Percentiles rank a stretch among this genome's conserved stretches.
Conservation (phyloP, 108 stramenopile genomes). For the Nannochloropsis gaditana region DNA sequence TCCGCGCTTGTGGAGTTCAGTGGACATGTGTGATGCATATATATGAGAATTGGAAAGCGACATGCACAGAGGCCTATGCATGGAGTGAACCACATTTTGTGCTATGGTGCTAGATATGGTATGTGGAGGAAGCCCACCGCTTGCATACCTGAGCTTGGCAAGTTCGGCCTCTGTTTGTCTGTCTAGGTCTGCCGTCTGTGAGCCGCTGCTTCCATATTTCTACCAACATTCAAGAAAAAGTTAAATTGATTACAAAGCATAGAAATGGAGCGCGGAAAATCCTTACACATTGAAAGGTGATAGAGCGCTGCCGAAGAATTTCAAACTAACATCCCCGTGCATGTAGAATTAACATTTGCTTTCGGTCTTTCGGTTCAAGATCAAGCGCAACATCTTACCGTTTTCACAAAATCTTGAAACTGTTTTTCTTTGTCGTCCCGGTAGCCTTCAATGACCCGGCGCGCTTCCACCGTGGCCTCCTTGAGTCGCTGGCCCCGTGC, state of each 20-base stretch:
- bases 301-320: not conserved
- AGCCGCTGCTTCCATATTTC: slow-evolving; percentile 8
- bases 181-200: slow-evolving; percentile 10
- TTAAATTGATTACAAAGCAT: too few species aligned
- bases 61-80: too few species aligned
- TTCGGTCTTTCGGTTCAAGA: too few species aligned
- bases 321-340: not conserved
- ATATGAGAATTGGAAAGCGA: too few species aligned
- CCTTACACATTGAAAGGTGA: not conserved
- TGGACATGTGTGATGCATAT: too few species aligned
- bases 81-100: not conserved
- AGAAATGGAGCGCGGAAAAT: too few species aligned
- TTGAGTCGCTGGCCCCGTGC: not conserved
- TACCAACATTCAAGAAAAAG: not conserved
- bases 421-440: not conserved
- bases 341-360: too few species aligned
- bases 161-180: slow-evolving; percentile 1
- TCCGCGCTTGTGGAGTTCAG: not conserved
- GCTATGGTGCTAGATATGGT: not conserved
- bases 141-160: not conserved
- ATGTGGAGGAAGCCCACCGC: too few species aligned
- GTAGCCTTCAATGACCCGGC: not conserved
- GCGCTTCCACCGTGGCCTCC: slow-evolving; percentile 16
- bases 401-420: slow-evolving; percentile 13
- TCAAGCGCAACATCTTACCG: not conserved